Conservation (phyloP, 306 rosid species). For the Hippophae rhamnoides region DNA sequence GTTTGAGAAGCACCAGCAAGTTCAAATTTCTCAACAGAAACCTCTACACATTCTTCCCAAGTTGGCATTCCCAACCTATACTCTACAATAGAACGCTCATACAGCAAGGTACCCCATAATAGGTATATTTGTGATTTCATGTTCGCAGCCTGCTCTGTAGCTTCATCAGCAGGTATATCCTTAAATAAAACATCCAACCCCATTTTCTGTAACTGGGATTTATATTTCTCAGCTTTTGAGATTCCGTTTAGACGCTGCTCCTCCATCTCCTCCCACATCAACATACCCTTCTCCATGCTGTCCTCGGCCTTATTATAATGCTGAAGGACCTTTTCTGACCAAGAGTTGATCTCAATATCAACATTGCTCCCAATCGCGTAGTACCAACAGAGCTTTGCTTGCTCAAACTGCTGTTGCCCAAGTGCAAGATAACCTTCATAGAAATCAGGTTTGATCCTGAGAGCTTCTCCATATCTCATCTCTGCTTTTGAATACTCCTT, state of each 20-base stretch:
- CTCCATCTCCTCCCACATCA: constrained; percentile 82
- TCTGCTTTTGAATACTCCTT: constrained; percentile 67
- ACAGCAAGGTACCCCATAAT: constrained; percentile 82
- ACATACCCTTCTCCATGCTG: constrained; percentile 79
- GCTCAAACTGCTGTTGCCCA: constrained; percentile 83
- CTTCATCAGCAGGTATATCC: constrained; percentile 62
- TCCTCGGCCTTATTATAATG: constrained; percentile 87
- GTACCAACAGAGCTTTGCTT: constrained; percentile 81
- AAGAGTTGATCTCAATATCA: constrained; percentile 35
- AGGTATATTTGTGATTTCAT: constrained; percentile 76
- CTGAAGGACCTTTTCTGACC: constrained; percentile 50
- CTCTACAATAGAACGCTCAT: constrained; percentile 83
- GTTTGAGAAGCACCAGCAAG: constrained; percentile 87
- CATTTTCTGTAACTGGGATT: constrained; percentile 48
- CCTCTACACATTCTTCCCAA: constrained; percentile 96
- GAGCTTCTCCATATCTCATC: constrained; percentile 57
- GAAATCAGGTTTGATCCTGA: constrained; percentile 63
- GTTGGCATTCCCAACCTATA: constrained; percentile 68
- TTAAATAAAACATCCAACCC: constrained; percentile 50
- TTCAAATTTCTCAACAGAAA: constrained; percentile 84
- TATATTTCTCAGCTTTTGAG: constrained; percentile 56
- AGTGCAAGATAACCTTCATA: constrained; percentile 82
- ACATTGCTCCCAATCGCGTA: constrained; percentile 43
- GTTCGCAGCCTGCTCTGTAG: constrained; percentile 58
- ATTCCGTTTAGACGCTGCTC: constrained; percentile 72